Conservation (phyloP, 2,329 filamentous ascomycete genomes). For the Metarhizium album region DNA sequence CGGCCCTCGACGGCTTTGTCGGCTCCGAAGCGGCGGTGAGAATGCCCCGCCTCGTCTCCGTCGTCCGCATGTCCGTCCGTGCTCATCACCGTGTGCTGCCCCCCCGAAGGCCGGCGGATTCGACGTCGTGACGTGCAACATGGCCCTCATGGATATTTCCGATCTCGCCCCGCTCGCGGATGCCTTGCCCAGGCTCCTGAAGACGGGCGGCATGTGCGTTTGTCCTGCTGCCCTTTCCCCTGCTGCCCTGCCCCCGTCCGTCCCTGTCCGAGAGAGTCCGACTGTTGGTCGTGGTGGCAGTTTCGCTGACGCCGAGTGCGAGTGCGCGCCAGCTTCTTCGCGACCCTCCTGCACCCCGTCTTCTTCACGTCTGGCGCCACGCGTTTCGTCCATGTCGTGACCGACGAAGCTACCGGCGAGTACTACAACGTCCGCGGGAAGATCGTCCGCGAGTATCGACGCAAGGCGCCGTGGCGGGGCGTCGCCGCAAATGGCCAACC, state of each 20-base stretch:
- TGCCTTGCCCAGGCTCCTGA: conserved; percentile 29
- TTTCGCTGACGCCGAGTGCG: too few species aligned
- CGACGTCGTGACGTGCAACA: conserved; percentile 35
- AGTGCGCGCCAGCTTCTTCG: conserved; percentile 27
- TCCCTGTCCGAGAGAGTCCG: too few species aligned
- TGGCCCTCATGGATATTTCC: conserved; percentile 38
- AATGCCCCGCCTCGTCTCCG: neutral
- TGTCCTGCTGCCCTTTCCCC: too few species aligned
- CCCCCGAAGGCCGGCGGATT: conserved; percentile 19
- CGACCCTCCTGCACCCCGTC: conserved; percentile 35
- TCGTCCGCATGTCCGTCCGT: too few species aligned
- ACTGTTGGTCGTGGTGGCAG: too few species aligned
- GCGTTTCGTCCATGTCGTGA: conserved; percentile 27
- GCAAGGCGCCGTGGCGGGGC: conserved; percentile 27
- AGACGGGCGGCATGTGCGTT: conserved; percentile 29
- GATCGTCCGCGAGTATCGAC: conserved; percentile 29
- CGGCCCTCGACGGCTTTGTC: conserved; percentile 20
- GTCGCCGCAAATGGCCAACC: conserved; percentile 25
- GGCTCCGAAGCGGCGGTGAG: conserved; percentile 8
- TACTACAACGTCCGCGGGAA: conserved; percentile 24
- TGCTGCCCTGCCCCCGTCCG: too few species aligned
- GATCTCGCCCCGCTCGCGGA: conserved; percentile 30
- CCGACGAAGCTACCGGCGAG: conserved; percentile 24
- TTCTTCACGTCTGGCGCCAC: conserved; percentile 35
- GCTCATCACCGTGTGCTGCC: neutral